These are phyloP conservation scores for Phytophthora melonis DNA, from an alignment of 352 stramenopile genomes.

Conservation along the genomic window DNA sequence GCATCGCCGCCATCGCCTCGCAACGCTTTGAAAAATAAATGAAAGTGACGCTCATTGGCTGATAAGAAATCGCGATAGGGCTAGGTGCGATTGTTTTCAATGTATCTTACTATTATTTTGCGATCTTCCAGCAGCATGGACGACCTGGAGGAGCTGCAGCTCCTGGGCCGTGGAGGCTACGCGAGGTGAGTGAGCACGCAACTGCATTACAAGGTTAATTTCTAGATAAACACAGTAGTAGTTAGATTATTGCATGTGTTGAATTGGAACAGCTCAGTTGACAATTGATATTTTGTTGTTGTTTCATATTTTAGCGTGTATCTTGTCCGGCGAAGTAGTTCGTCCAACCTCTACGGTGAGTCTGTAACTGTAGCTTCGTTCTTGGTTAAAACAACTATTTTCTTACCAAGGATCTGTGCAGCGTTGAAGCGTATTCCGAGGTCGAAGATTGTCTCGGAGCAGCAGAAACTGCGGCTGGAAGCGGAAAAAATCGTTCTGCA, in stretches of 20 bases:
- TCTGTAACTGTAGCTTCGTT: background rate
- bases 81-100: background rate
- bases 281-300: background rate
- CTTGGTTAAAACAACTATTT: too few species aligned
- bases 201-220: too few species aligned
- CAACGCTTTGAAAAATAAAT: background rate
- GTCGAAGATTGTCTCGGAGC: slow-evolving; percentile 38
- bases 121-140: slow-evolving; percentile 57
- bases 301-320: slow-evolving; percentile 48
- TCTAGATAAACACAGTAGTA: background rate
- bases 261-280: background rate
- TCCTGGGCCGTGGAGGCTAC: slow-evolving; percentile 72
- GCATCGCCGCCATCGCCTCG: slow-evolving; percentile 75
- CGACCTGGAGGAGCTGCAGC: slow-evolving; percentile 52
- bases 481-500: slow-evolving; percentile 62
- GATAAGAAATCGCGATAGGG: background rate
- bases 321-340: slow-evolving; percentile 46
- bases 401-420: slow-evolving; percentile 16
- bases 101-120: background rate
- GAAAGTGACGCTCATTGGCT: background rate
- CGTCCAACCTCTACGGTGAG: slow-evolving; percentile 44
- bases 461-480: slow-evolving; percentile 56
- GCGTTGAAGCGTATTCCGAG: slow-evolving; percentile 69
- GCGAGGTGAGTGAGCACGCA: slow-evolving; percentile 52
- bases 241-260: background rate